A percentile compares a stretch with the other conserved stretches of the same genome.
Conservation (phyloP, 1,139 yeast genomes). For the Yamadazyma dendronema region DNA sequence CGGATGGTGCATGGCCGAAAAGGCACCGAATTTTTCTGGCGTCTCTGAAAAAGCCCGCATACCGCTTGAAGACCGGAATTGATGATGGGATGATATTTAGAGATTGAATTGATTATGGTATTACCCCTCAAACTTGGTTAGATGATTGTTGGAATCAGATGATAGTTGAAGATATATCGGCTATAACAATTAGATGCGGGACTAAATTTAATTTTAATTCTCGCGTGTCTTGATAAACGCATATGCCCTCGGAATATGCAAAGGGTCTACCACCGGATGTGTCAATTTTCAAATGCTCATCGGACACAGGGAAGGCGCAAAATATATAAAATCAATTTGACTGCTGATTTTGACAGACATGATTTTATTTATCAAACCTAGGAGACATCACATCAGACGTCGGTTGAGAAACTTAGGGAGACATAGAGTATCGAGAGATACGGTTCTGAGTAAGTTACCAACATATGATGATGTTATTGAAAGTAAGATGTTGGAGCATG, state of each 20-base stretch:
- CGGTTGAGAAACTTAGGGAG: not conserved
- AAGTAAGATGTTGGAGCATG: not conserved
- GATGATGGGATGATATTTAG: no score
- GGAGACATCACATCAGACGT: not conserved
- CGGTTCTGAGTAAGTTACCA: constrained; percentile 1
- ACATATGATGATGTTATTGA: constrained; percentile 4
- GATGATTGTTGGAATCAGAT: no score
- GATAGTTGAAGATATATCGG: no score
- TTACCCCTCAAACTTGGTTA: no score
- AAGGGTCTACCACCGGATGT: not conserved
- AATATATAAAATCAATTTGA: no score
- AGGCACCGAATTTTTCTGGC: no score
- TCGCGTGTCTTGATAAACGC: not conserved
- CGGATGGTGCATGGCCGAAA: no score
- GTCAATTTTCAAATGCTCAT: not conserved
- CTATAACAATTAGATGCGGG: not conserved
- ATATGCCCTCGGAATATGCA: not conserved
- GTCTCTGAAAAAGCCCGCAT: no score
- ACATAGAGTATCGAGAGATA: not conserved
- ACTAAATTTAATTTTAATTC: not conserved
- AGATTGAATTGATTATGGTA: no score
- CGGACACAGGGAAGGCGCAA: not conserved
- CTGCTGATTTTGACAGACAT: not conserved
- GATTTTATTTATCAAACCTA: not conserved
- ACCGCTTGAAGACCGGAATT: no score